Percentiles rank a stretch among this genome's conserved stretches.
phyloP scores from a whole-genome alignment of 192 early-diverging fungal genomes.

The Linnemannia hyalina region DNA sequence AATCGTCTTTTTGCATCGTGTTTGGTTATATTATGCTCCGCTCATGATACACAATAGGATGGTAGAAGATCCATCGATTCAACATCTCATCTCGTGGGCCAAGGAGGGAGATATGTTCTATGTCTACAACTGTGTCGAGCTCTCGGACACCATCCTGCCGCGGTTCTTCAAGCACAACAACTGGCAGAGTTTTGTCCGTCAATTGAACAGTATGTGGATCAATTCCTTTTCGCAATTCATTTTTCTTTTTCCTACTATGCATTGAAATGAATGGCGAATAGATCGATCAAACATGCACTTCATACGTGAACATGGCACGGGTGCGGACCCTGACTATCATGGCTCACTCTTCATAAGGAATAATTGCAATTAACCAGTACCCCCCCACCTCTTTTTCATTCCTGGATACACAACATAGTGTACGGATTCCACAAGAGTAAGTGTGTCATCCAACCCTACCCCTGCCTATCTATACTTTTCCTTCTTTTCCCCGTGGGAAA shows the following conservation, averaged over 20 bases:
- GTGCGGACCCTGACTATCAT: neutral
- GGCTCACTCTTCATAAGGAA: neutral
- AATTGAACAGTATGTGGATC: conserved; percentile 77
- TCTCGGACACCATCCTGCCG: conserved; percentile 82
- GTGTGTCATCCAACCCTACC: neutral
- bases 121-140: conserved; percentile 89
- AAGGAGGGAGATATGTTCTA: conserved; percentile 87
- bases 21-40: neutral
- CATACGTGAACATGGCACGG: neutral
- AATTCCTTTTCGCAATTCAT: neutral
- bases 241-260: neutral
- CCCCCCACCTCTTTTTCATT: neutral
- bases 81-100: conserved; percentile 82
- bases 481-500: neutral
- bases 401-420: conserved; percentile 52
- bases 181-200: conserved; percentile 92
- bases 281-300: neutral
- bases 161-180: conserved; percentile 94
- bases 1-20: neutral
- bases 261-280: neutral
- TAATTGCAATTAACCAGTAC: neutral
- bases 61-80: conserved; percentile 75
- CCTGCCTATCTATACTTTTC: neutral
- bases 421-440: conserved; percentile 86
- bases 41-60: conserved; percentile 62